Evolutionary conservation across 371 early-diverging fungal genomes (phyloP).

Genomic region (Syncephalastrum monosporum): DNA sequence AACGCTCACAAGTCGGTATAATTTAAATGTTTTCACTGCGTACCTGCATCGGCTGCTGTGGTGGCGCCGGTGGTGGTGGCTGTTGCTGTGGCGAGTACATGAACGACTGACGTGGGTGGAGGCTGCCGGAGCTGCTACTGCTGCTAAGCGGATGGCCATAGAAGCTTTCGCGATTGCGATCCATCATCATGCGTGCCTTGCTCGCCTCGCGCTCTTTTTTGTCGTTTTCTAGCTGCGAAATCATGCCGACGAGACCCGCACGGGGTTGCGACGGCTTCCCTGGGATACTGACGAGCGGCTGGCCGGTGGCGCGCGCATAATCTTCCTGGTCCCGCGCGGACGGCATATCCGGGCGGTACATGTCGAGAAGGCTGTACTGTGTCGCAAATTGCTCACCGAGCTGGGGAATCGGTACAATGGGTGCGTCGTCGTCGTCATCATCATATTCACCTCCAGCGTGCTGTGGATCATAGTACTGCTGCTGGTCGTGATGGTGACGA

Average conservation of each 20-base stretch:
- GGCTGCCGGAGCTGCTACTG: conserved; percentile 9
- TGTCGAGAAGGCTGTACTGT: conserved; percentile 26
- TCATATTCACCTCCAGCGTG: conserved; percentile 1
- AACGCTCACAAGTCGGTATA: not conserved
- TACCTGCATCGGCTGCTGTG: conserved; percentile 19
- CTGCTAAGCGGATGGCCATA: not conserved
- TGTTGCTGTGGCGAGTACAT: no score
- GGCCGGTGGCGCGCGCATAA: conserved; percentile 37
- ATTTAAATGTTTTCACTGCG: conserved; percentile 1
- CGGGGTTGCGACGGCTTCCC: conserved; percentile 29
- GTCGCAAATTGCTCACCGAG: conserved; percentile 29
- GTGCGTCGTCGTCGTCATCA: conserved; percentile 23
- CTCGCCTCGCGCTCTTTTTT: conserved; percentile 26
- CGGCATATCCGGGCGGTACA: conserved; percentile 31
- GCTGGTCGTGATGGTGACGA: conserved; percentile 1
- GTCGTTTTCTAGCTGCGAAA: conserved; percentile 36
- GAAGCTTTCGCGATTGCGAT: conserved; percentile 27
- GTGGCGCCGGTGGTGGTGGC: no score
- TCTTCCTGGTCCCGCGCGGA: conserved; percentile 43
- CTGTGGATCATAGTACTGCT: conserved; percentile 8
- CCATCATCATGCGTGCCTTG: conserved; percentile 35
- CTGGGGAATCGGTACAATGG: conserved; percentile 21
- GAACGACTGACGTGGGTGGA: no score
- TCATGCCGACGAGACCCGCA: conserved; percentile 34
- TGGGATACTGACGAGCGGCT: conserved; percentile 30